Percentiles rank a stretch among this genome's conserved stretches.
Conservation (phyloP, 148 eudicot species). For the Chenopodium berlandieri region DNA sequence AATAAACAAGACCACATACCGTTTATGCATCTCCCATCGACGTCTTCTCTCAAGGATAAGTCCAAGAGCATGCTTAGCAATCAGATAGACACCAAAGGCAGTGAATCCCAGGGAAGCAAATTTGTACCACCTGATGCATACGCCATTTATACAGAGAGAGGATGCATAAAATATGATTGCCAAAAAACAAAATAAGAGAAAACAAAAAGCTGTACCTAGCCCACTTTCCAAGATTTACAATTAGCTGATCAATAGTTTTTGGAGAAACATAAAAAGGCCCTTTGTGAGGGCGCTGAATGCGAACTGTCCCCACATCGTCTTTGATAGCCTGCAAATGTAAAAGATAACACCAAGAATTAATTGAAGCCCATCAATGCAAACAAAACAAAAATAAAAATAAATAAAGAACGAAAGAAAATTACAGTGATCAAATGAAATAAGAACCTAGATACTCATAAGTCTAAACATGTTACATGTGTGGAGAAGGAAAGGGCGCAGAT, state of each 20-base stretch:
- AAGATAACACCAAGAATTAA: constrained; percentile 5
- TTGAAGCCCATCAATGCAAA: not conserved
- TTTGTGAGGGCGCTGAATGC: constrained; percentile 81
- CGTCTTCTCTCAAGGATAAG: constrained; percentile 82
- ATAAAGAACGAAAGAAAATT: not conserved
- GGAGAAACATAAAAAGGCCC: constrained; percentile 95
- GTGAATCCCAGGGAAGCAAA: constrained; percentile 83
- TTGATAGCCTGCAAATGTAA: constrained; percentile 48
- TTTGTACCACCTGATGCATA: constrained; percentile 71
- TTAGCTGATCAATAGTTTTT: constrained; percentile 84
- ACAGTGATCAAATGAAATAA: not conserved
- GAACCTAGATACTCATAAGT: not conserved
- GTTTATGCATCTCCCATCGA: constrained; percentile 76
- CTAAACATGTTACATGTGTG: not conserved
- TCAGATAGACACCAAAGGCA: constrained; percentile 68
- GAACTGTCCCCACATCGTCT: constrained; percentile 87
- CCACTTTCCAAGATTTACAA: constrained; percentile 91
- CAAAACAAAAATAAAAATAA: too few species aligned
- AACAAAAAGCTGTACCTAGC: constrained; percentile 55
- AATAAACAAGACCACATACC: constrained; percentile 41
- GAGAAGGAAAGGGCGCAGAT: not conserved
- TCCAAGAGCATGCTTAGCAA: constrained; percentile 78
- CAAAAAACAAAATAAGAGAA: not conserved
- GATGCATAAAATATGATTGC: not conserved
- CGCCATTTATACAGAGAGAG: constrained; percentile 1